These are phyloP conservation scores for Euphrasia confusa DNA, from an alignment of 257 asterid genomes.

Conservation along the genomic window DNA sequence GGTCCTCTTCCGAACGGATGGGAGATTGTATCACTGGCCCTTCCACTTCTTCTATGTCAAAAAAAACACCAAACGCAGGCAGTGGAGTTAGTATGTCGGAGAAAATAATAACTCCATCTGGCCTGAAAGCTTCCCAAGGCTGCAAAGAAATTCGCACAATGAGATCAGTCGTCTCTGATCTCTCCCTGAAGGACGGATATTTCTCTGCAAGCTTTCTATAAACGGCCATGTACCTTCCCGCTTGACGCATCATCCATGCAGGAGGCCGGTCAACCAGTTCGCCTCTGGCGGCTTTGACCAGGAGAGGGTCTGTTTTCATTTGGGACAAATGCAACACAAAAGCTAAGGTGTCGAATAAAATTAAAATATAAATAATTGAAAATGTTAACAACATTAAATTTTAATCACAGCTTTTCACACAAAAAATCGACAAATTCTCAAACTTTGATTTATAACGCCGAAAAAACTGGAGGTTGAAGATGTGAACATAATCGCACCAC, in stretches of 20 bases:
- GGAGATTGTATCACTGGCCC: constrained; percentile 93
- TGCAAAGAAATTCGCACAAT: constrained; percentile 97
- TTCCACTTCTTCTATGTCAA: constrained; percentile 83
- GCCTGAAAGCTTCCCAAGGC: constrained; percentile 97
- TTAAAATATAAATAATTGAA: no score
- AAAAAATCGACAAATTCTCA: no score
- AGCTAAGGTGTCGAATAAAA: no score
- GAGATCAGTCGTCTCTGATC: constrained; percentile 99
- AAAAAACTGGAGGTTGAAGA: no score
- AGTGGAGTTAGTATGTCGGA: constrained; percentile 94
- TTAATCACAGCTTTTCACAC: no score
- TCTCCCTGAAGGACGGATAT: constrained; percentile 94
- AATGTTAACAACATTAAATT: no score
- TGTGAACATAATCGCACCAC: no score
- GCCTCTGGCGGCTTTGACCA: no score
- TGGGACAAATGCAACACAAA: no score
- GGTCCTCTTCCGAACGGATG: constrained; percentile 67
- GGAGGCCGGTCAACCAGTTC: no score
- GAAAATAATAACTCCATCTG: constrained; percentile 95
- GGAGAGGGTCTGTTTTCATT: no score
- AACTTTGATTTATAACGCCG: no score
- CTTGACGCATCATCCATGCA: constrained; percentile 98
- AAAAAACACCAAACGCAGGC: constrained; percentile 97
- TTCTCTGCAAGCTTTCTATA: constrained; percentile 94
- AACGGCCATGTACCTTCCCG: constrained; percentile 96